A percentile compares a stretch with the other conserved stretches of the same genome.
These are phyloP conservation scores for Krasilnikovozyma curviuscula DNA, from an alignment of 768 basidiomycete species.

Conservation along the genomic window DNA sequence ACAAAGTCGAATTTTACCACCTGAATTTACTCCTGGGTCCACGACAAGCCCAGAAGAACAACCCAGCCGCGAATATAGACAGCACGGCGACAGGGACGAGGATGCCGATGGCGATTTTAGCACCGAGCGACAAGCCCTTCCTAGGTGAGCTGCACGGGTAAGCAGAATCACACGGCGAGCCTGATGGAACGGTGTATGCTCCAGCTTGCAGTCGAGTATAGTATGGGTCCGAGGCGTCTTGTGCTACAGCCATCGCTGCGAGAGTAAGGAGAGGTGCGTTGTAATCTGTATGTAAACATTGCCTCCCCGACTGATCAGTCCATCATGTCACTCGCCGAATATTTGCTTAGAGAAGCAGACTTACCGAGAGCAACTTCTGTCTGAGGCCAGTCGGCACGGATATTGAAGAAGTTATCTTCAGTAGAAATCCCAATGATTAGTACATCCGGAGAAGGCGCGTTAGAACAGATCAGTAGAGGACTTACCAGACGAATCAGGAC, in stretches of 20 bases:
- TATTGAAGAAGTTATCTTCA: slow-evolving; percentile 58
- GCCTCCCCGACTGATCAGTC: too few relatives aligned
- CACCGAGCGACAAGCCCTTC: slow-evolving; percentile 39
- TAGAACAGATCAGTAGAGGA: too few relatives aligned
- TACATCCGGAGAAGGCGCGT: not conserved
- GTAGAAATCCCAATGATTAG: not conserved
- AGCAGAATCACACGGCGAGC: slow-evolving; percentile 59
- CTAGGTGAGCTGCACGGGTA: slow-evolving; percentile 29
- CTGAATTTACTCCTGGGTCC: too few relatives aligned
- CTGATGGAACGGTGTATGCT: slow-evolving; percentile 25
- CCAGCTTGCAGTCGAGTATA: slow-evolving; percentile 44
- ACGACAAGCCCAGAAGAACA: too few relatives aligned
- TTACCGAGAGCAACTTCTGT: slow-evolving; percentile 60
- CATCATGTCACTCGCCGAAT: too few relatives aligned
- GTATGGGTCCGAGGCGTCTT: slow-evolving; percentile 49
- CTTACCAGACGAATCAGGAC: slow-evolving; percentile 30
- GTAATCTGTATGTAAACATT: too few relatives aligned
- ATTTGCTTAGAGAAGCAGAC: too few relatives aligned
- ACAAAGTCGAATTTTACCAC: too few relatives aligned
- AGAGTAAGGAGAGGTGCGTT: slow-evolving; percentile 77
- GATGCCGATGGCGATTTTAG: slow-evolving; percentile 51
- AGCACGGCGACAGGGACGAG: slow-evolving; percentile 43
- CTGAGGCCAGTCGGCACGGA: slow-evolving; percentile 74
- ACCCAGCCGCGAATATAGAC: slow-evolving; percentile 35
- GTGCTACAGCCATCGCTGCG: slow-evolving; percentile 54